Base-by-base conservation (phyloP, 2,329 filamentous ascomycete species). In the Escovopsis sp. region DNA sequence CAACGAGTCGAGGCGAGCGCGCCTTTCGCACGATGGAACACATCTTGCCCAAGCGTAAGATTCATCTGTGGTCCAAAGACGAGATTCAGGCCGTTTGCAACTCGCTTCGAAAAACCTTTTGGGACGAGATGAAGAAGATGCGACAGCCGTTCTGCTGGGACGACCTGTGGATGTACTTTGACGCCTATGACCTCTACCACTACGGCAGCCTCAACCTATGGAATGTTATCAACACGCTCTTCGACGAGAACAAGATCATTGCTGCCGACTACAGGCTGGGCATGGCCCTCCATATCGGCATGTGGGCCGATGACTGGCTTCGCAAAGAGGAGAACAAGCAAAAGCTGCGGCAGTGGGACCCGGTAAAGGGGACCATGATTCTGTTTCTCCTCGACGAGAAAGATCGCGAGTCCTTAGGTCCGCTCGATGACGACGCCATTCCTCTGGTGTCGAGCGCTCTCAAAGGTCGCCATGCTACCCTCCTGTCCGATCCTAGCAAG, bases 161-260 rank as follows among this genome's bases (percentile, higher is more conserved):
- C 26, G 58, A 64, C 18, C 47, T 70, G 16, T 68, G 61, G 51
- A 43, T 48, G 2, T 69, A 63, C 42, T 71, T 65, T 33, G 66
- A 70, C 41, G 54, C 57, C 1, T 39, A 48, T 9, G 66, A 70
- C 34, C 49, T 71, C 19, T 70, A 65, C 46, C 33, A 54, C 26
- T 51, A 58, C 11, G 67, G 67, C 7, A 61, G 60, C 0, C 50
- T 60, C 40, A 71, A 71, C 40, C 50, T 70, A 11, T 66, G 59
- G 58, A 62, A 61, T 18, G 53, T 69, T 25, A 43, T 66, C 31
- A 54, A 58, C 21, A 53, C 56, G 8, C 45, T 68, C 2, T 48
- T 45, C 28, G 50, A 53, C 13, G 62, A 66, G 44, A 67, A 65
- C 19, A 38, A 46, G 26, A 45, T 50, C 11, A 53, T 61, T 25